Percentiles rank a stretch among this genome's conserved stretches.
phyloP scores from a whole-genome alignment of 1,284 basidiomycete genomes.

The Xerocomus minutiporus region DNA sequence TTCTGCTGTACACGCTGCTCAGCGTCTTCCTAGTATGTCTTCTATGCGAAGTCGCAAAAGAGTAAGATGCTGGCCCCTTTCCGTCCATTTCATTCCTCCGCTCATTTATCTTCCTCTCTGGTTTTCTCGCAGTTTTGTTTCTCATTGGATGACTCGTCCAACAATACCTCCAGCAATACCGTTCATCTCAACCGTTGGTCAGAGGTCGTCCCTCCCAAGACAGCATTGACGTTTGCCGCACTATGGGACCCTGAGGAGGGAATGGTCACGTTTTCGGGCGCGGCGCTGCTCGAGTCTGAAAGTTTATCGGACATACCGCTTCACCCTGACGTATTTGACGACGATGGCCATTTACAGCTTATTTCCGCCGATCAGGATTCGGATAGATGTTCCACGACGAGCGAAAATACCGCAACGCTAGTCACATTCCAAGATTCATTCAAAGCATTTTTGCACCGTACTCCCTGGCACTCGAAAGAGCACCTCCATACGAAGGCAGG shows the following conservation, averaged over 20 bases:
- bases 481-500: constrained; percentile 12
- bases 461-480: constrained; percentile 21
- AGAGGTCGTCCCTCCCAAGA: constrained; percentile 49
- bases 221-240: constrained; percentile 54
- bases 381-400: constrained; percentile 13
- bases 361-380: constrained; percentile 34
- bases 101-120: constrained; percentile 1
- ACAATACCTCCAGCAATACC: constrained; percentile 10
- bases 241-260: constrained; percentile 56
- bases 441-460: constrained; percentile 25
- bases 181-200: constrained; percentile 44
- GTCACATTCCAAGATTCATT: constrained; percentile 30
- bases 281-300: constrained; percentile 39
- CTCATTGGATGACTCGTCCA: constrained; percentile 20
- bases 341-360: constrained; percentile 36
- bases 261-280: constrained; percentile 52
- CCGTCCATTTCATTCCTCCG: neutral
- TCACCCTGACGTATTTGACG: constrained; percentile 33
- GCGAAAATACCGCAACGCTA: constrained; percentile 28
- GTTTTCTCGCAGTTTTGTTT: constrained; percentile 19
- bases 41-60: constrained; percentile 18
- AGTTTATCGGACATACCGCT: constrained; percentile 22
- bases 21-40: constrained; percentile 13
- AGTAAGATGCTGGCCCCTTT: constrained; percentile 8
- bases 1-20: neutral